Conservation (phyloP, 495 filamentous ascomycete genomes). For the Daldinia grandis region DNA sequence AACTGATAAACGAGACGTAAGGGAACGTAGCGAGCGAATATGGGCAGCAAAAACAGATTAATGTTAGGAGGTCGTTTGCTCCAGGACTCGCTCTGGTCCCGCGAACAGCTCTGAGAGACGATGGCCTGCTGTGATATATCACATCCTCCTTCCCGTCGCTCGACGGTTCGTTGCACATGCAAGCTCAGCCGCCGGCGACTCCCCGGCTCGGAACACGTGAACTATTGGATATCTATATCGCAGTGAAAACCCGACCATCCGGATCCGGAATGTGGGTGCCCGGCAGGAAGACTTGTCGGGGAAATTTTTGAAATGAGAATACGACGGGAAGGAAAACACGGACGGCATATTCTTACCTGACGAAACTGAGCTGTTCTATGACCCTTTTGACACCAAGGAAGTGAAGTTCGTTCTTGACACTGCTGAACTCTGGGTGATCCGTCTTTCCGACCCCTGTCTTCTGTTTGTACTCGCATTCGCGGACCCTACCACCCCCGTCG, state of each 20-base stretch:
- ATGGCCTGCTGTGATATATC: slow-evolving; percentile 20
- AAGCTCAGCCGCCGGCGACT: slow-evolving; percentile 32
- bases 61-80: not conserved
- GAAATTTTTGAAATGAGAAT: slow-evolving; percentile 10
- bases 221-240: slow-evolving; percentile 18
- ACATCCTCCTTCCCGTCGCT: slow-evolving; percentile 26
- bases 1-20: slow-evolving; percentile 15
- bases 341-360: slow-evolving; percentile 50
- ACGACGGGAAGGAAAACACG: not conserved
- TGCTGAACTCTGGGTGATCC: slow-evolving; percentile 54
- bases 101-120: slow-evolving; percentile 5
- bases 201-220: slow-evolving; percentile 20
- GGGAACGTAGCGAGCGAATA: slow-evolving; percentile 8
- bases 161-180: slow-evolving; percentile 40
- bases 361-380: slow-evolving; percentile 57
- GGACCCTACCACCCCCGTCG: slow-evolving; percentile 23
- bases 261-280: slow-evolving; percentile 31
- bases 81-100: slow-evolving; percentile 21
- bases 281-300: slow-evolving; percentile 9
- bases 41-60: not conserved
- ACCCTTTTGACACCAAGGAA: slow-evolving; percentile 53
- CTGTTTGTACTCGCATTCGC: slow-evolving; percentile 44
- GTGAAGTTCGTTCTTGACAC: slow-evolving; percentile 42
- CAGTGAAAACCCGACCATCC: slow-evolving; percentile 23
- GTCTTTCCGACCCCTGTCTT: slow-evolving; percentile 48